Evolutionary conservation across 768 basidiomycete species (phyloP).

Genomic region (Crepidotus variabilis): DNA sequence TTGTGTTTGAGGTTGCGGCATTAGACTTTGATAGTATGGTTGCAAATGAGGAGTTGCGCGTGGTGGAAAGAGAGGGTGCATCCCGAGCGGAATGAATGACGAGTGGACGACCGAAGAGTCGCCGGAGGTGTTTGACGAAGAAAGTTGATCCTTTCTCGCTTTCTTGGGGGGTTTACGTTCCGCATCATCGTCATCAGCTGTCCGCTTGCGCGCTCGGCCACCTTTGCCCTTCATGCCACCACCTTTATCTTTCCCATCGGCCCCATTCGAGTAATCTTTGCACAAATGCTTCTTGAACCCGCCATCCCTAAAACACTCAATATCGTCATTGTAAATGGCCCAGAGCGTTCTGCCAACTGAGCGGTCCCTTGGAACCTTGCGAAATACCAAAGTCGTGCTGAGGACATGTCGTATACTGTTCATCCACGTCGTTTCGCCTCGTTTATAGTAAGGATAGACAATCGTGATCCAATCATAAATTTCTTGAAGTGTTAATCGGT

Average conservation of each 20-base stretch:
- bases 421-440: constrained; percentile 94
- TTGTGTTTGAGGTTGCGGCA: constrained; percentile 41
- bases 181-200: constrained; percentile 30
- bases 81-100: constrained; percentile 22
- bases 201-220: constrained; percentile 31
- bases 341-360: constrained; percentile 80
- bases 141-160: constrained; percentile 33
- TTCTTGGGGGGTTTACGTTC: constrained; percentile 43
- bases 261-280: constrained; percentile 40
- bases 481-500: constrained; percentile 87
- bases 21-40: constrained; percentile 65
- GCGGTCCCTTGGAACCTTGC: constrained; percentile 77
- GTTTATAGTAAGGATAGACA: constrained; percentile 90
- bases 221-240: constrained; percentile 25
- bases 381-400: constrained; percentile 87
- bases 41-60: constrained; percentile 65
- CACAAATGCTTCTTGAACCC: constrained; percentile 70
- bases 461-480: constrained; percentile 96
- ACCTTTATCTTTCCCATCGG: constrained; percentile 30
- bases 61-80: constrained; percentile 46
- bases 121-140: constrained; percentile 6
- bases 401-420: constrained; percentile 97
- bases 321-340: constrained; percentile 81
- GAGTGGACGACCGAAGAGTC: constrained; percentile 21
- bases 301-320: constrained; percentile 80